These are phyloP conservation scores for Russula compacta DNA, from an alignment of 768 basidiomycete genomes.

Conservation along the genomic window DNA sequence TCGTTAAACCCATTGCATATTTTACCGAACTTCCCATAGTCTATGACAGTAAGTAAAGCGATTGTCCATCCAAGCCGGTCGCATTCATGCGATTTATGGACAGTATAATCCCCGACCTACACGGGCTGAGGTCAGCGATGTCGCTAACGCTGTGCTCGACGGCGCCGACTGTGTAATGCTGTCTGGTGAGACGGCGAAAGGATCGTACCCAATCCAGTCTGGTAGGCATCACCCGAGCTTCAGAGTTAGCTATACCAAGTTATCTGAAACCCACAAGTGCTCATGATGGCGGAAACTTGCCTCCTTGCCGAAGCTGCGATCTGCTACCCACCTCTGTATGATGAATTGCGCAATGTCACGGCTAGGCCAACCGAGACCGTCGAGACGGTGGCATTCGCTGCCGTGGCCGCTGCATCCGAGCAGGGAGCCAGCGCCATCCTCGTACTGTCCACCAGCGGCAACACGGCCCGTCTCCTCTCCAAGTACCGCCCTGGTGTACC, in stretches of 20 bases:
- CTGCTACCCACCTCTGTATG: constrained; percentile 90
- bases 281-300: constrained; percentile 99
- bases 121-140: constrained; percentile 97
- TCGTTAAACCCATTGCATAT: not conserved
- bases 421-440: constrained; percentile 93
- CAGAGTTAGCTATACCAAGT: not conserved
- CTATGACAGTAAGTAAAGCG: constrained; percentile 69
- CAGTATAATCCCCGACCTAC: constrained; percentile 98
- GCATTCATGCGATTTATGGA: constrained; percentile 3
- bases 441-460: constrained; percentile 93
- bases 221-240: constrained; percentile 38
- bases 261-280: constrained; percentile 40
- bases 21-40: constrained; percentile 37
- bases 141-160: constrained; percentile 98
- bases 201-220: constrained; percentile 90
- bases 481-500: constrained; percentile 93
- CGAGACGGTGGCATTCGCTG: constrained; percentile 94
- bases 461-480: constrained; percentile 90
- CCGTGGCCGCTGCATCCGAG: constrained; percentile 91
- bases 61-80: not conserved
- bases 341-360: constrained; percentile 73
- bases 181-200: constrained; percentile 99
- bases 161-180: constrained; percentile 99
- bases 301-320: constrained; percentile 92
- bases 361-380: constrained; percentile 85